phyloP scores from a whole-genome alignment of 768 basidiomycete species.

The Leccinum aurantiacum region DNA sequence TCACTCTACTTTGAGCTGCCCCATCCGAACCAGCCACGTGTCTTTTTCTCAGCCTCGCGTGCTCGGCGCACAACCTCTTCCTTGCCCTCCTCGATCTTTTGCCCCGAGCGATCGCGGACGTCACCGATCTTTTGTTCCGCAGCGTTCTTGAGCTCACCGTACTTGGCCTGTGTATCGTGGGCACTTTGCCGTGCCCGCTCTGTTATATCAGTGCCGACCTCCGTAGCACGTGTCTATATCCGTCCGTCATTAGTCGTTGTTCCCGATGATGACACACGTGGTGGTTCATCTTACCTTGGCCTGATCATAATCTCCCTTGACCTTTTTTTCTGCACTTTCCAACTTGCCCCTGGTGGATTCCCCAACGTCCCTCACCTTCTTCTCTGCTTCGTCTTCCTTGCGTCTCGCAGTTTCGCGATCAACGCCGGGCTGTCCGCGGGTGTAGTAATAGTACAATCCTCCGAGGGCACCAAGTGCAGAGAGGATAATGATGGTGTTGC shows the following conservation, averaged over 20 bases:
- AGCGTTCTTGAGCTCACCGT: constrained; percentile 25
- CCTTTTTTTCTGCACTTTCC: constrained; percentile 30
- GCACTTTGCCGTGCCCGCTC: constrained; percentile 27
- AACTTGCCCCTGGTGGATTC: constrained; percentile 34
- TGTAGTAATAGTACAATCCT: constrained; percentile 40
- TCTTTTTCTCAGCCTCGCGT: constrained; percentile 24
- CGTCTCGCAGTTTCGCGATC: constrained; percentile 26
- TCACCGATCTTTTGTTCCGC: constrained; percentile 29
- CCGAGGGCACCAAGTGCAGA: constrained; percentile 35
- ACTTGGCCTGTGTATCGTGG: constrained; percentile 25
- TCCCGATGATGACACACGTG: not conserved
- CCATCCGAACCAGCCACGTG: constrained; percentile 42
- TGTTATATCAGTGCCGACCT: constrained; percentile 25
- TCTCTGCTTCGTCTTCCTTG: constrained; percentile 35
- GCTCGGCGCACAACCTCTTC: constrained; percentile 25
- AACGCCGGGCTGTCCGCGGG: constrained; percentile 21
- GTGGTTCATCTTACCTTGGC: constrained; percentile 32
- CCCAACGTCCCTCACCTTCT: constrained; percentile 27
- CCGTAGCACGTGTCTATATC: constrained; percentile 15
- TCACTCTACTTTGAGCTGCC: constrained; percentile 32
- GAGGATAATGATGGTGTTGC: constrained; percentile 31
- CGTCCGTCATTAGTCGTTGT: not conserved
- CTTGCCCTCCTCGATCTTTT: constrained; percentile 32
- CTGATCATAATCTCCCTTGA: constrained; percentile 34
- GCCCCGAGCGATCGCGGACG: constrained; percentile 27